These are phyloP conservation scores for Aspergillus sp. DNA, from an alignment of 2,329 filamentous ascomycete genomes.

Conservation along the genomic window DNA sequence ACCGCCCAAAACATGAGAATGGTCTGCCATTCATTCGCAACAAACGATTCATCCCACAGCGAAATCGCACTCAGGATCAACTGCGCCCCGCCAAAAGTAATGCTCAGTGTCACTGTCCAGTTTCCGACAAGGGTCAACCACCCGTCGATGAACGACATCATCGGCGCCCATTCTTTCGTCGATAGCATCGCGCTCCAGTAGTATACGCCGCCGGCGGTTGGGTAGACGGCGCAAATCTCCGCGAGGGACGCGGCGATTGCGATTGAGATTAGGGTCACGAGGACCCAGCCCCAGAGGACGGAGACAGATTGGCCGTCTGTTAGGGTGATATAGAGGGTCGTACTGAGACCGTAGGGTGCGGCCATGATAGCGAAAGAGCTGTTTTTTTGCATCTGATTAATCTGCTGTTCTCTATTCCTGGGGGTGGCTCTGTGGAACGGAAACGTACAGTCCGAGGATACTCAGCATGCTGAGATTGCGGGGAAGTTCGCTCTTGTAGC, in stretches of 20 bases:
- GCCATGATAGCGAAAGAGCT: constrained; percentile 74
- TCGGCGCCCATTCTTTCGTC: constrained; percentile 63
- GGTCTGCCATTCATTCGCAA: constrained; percentile 67
- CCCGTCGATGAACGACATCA: constrained; percentile 68
- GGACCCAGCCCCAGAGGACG: constrained; percentile 68
- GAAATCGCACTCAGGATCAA: constrained; percentile 67
- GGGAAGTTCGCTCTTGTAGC: constrained; percentile 66
- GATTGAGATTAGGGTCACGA: constrained; percentile 63
- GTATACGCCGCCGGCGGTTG: constrained; percentile 68
- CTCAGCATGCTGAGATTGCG: constrained; percentile 68
- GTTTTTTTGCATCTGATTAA: not conserved
- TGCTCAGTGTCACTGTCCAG: constrained; percentile 66
- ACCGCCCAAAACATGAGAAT: constrained; percentile 72
- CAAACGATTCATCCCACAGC: constrained; percentile 69
- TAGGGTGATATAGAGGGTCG: constrained; percentile 68
- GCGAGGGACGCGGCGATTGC: constrained; percentile 66
- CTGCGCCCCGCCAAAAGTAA: constrained; percentile 72
- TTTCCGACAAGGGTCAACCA: constrained; percentile 73
- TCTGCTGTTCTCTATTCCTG: not conserved
- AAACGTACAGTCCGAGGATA: constrained; percentile 58
- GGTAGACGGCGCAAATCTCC: constrained; percentile 69
- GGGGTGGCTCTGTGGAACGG: constrained; percentile 1
- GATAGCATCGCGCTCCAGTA: constrained; percentile 70
- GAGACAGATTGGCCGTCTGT: constrained; percentile 69
- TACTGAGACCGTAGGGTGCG: constrained; percentile 66